Evolutionary conservation across 2,329 filamentous ascomycete species (phyloP), one percentile per base, ranked within the genome.

Genomic region (Lasiodiplodia gonubiensis): DNA sequence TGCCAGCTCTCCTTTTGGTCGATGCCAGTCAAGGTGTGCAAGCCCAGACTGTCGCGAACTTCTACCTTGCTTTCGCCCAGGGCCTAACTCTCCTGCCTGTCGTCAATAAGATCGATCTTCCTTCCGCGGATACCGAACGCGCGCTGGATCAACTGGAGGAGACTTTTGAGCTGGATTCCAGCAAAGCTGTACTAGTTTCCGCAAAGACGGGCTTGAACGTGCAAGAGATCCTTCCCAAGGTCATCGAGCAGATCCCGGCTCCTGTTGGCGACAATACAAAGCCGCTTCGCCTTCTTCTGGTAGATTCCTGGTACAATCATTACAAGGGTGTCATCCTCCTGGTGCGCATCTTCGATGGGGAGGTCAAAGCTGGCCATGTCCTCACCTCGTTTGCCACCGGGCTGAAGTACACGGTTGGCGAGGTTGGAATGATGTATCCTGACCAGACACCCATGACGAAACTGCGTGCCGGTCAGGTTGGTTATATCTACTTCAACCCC

Each of bases 271-370:
- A 95, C 72, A 81, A 85, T 64, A 84, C 80, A 18, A 91, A 89
- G 73, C 92, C 93, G 1, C 80, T 97, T 67, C 89, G 92, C 68
- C 86, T 98, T 80, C 83, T 99, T 57, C 88, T 99, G 16, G 93
- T 99, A 33, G 95, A 99, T 80, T 97, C 94, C 25, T 99, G 95
- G 95, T 99, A 99, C 77, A 94, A 97, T 75, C 94, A 90, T 69
- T 99, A 97, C 79, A 91, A 93, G 71, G 95, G 95, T 14, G 95
- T 99, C 42, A 91, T 98, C 64, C 85, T 97, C 63, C 85, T 99
- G 7, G 93, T 99, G 14, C 86, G 95, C 12, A 84, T 99, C 21
- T 99, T 99, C 73, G 93, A 98, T 71, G 95, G 95, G 12, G 87
- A 88, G 63, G 85, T 99, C 70, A 88, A 86, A 68, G 88, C 94